Evolutionary conservation across 345 rosid genomes (phyloP), one percentile per base, ranked within the genome.

Genomic region (Capsella bursapastoris): DNA sequence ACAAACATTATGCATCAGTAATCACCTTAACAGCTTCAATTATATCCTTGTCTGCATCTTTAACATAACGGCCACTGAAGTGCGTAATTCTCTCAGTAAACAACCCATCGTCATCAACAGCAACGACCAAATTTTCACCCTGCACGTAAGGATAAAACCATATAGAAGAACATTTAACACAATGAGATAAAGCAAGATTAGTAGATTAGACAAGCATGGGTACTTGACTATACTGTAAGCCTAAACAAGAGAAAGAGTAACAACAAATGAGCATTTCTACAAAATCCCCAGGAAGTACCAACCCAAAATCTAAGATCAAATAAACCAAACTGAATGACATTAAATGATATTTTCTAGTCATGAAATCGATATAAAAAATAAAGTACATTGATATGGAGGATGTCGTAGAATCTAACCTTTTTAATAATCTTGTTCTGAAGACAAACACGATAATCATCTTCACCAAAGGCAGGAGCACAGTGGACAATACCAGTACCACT

Each of bases 391-490:
- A 34, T 44, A 32, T 43, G n/a, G 47, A 73, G 55, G 52, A 38
- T 6, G 50, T 49, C 40, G 40, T 16, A 27, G 64, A 40, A 70
- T 27, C 83, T 66, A 78, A 90, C 99, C 98, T 96, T 89, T 34
- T 44, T 78, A 60, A 90, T 83, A 60, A 92, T 88, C 66, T 83
- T 73, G 79, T 90, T 90, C 51, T 57, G 84, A 22, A 89, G 83
- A 86, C 99, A 96, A 70, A 90, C 93, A 55, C 98, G 96, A 50
- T 96, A 90, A 82, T 92, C 99, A 67, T 96, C 98, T 82, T 96
- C 99, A 79, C 99, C 99, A 72, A 92, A 96, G 66, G 97, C 98
- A 57, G 97, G 99, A 67, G 99, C 98, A 79, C 96, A 87, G 63
- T 96, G 99, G 51, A 92, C 97, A 83, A 96, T 82, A 77, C 99